Evolutionary conservation across 805 yeast genomes (phyloP), one percentile per base, ranked within the genome.

Genomic region (Yarrowia hollandica): DNA sequence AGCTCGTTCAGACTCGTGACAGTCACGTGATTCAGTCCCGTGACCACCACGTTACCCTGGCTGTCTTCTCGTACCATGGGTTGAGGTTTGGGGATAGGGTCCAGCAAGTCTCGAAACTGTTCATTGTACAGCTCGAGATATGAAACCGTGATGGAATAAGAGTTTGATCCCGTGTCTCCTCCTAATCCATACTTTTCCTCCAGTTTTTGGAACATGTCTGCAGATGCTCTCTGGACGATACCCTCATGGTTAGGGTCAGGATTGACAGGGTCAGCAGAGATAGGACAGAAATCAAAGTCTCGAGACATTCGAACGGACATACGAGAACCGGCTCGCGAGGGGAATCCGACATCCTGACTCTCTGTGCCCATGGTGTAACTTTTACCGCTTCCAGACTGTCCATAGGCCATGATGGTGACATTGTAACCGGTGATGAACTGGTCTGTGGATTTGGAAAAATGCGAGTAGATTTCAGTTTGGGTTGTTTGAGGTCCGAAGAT

Each of bases 111-210:
- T 2, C 75, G 72, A 2, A 83, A 88, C 60, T 77, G 79, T 68
- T 85, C 90, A 66, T 85, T 84, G 65, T 85, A 85, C 25, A 85
- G 81, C 65, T 85, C 90, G 66, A 82, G 75, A 69, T 80, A 84
- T 8, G 85, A 79, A 2, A 83, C 74, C 25, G 59, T 41, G 7
- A 65, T 31, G 4, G 56, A 37, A 41, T 55, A 62, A 10, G 63
- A 61, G 7, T 5, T n/a, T 6, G 12, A 8, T 38, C 9, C 22
- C 35, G 19, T 31, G 35, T 11, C 16, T 15, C 19, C 16, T n/a
- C 39, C 23, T 11, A 19, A 19, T 15, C 22, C 41, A 16, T 12
- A 34, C 14, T 50, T 34, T 5, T n/a, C 21, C n/a, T 18, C 30
- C 23, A 63, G 56, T 18, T 52, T 35, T 5, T 10, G 12, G 25